Evolutionary conservation across 2,329 filamentous ascomycete genomes (phyloP), one percentile per base, ranked within the genome.

Genomic region (Elsinoe batatas): DNA sequence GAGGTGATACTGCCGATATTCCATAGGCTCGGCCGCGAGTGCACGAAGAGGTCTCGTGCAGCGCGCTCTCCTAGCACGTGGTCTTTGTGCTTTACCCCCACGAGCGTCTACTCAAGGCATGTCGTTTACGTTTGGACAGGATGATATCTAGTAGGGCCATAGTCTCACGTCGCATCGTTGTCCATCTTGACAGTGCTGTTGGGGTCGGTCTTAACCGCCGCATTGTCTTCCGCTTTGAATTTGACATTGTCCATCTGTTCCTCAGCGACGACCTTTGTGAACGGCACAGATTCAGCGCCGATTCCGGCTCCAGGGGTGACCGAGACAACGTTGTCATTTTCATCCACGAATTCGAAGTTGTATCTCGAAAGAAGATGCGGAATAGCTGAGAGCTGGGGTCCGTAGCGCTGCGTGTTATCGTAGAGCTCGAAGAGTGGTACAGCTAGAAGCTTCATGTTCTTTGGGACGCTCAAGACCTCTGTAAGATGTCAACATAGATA

Each of bases 371-470:
- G 80, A 3, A 97, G 79, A 69, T 98, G 93, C 0, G 93, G 93
- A 56, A 98, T 97, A 1, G 93, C 93, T 1, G 91, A 95, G 13
- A 98, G 82, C 69, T 98, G 93, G 3, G 93, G 93, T 0, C 93
- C 93, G 68, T 98, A 98, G 58, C 93, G 80, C 11, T 85, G 87
- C 0, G 89, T 95, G 72, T 98, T 98, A 67, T 98, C 93, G 76
- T 98, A 98, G 37, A 98, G 82, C 74, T 98, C 93, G 72, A 97
- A 97, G 0, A 98, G 79, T 0, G 93, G 93, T 1, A 98, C 93
- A 1, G 93, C 93, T 38, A 98, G 84, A 20, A 98, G 83, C 71
- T 98, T 98, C 93, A 98, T 97, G 74, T 98, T 98, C 76, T 98
- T 98, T 0, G 93, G 93, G 7, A 98, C 93, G 65, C 88, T 94